phyloP scores from a whole-genome alignment of 2,329 filamentous ascomycete species.

The Trichoderma hamatum region DNA sequence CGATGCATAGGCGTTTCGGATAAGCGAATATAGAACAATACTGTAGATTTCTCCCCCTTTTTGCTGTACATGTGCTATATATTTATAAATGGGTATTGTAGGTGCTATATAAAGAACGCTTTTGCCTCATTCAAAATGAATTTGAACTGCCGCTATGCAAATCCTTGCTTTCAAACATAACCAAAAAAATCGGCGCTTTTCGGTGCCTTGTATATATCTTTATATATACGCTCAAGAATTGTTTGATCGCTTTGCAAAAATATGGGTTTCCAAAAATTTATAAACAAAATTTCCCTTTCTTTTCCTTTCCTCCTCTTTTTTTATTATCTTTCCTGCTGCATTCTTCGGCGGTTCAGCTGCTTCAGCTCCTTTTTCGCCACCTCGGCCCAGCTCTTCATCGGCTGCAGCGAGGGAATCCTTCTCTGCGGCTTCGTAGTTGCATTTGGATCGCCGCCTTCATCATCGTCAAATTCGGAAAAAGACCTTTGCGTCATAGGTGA shows the following conservation, averaged over 20 bases:
- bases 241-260: not conserved
- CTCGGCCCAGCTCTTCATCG: conserved; percentile 47
- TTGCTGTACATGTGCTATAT: not conserved
- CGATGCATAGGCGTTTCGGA: not conserved
- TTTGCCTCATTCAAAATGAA: not conserved
- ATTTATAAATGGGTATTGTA: conserved; percentile 2
- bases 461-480: conserved; percentile 23
- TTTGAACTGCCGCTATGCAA: not conserved
- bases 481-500: conserved; percentile 36
- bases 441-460: conserved; percentile 21
- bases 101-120: not conserved
- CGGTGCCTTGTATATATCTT: not conserved
- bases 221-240: not conserved
- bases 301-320: not conserved
- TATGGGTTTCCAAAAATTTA: not conserved
- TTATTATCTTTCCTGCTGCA: not conserved
- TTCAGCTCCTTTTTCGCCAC: conserved; percentile 37
- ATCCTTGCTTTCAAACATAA: not conserved
- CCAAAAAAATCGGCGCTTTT: not conserved
- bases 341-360: not conserved
- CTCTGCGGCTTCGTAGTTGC: conserved; percentile 29
- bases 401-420: conserved; percentile 40
- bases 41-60: not conserved
- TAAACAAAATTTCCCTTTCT: not conserved
- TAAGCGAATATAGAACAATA: not conserved